phyloP scores from a whole-genome alignment of 2,329 filamentous ascomycete species.

The Fusarium cicatricum region DNA sequence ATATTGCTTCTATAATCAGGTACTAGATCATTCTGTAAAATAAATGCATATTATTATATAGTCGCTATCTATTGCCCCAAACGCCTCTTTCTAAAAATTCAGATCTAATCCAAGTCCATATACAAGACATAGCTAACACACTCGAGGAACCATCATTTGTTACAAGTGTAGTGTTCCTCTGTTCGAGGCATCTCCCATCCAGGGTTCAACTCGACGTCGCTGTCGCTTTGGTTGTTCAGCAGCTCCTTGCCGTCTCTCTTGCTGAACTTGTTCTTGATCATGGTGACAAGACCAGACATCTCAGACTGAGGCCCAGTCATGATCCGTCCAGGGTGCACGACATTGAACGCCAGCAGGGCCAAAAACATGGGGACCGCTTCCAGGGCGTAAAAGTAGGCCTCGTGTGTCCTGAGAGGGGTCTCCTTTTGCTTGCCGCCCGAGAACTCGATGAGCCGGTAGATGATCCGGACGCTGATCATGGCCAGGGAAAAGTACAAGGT shows the following conservation, averaged over 20 bases:
- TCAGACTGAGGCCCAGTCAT: slow-evolving; percentile 29
- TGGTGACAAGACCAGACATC: slow-evolving; percentile 27
- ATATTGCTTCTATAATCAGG: no score
- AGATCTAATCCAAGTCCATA: no score
- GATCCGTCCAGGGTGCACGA: slow-evolving; percentile 49
- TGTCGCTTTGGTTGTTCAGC: slow-evolving; percentile 24
- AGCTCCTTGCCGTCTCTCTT: slow-evolving; percentile 15
- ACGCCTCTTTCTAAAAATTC: no score
- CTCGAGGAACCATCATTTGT: no score
- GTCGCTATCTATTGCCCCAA: no score
- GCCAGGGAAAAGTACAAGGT: slow-evolving; percentile 49
- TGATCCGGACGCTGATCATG: slow-evolving; percentile 57
- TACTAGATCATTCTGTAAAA: no score
- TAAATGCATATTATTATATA: no score
- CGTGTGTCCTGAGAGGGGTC: slow-evolving; percentile 42
- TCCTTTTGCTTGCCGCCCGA: slow-evolving; percentile 48
- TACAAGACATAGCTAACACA: no score
- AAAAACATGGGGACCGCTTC: slow-evolving; percentile 55
- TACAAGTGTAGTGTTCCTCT: background rate
- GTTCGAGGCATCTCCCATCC: slow-evolving; percentile 1
- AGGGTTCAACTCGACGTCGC: slow-evolving; percentile 21
- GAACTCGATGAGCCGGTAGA: slow-evolving; percentile 64
- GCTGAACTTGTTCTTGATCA: slow-evolving; percentile 11
- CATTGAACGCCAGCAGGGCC: slow-evolving; percentile 53
- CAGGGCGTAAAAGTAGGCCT: slow-evolving; percentile 57